phyloP scores from a whole-genome alignment of 1,139 yeast genomes.

The Yamadazyma mexicana region DNA sequence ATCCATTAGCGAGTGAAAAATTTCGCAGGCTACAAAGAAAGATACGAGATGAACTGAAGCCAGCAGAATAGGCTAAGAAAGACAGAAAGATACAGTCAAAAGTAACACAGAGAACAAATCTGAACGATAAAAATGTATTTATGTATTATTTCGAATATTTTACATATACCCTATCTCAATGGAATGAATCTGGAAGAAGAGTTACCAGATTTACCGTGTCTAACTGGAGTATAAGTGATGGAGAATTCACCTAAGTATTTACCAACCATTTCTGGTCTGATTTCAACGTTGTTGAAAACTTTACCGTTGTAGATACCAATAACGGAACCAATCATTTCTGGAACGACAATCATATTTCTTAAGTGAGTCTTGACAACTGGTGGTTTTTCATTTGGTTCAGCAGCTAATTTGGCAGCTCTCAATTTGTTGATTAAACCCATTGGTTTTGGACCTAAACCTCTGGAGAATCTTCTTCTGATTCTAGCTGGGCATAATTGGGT shows the following conservation, averaged over 20 bases:
- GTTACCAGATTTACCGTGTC: slow-evolving; percentile 99
- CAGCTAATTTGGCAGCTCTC: slow-evolving; percentile 94
- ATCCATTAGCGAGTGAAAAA: slow-evolving; percentile 1
- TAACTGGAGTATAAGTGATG: slow-evolving; percentile 98
- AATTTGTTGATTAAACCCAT: slow-evolving; percentile 97
- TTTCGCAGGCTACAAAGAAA: not conserved
- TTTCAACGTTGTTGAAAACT: slow-evolving; percentile 98
- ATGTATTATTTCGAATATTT: slow-evolving; percentile 8
- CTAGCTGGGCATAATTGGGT: slow-evolving; percentile 96
- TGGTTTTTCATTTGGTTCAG: slow-evolving; percentile 96
- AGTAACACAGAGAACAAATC: too few relatives aligned
- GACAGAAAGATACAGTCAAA: too few relatives aligned
- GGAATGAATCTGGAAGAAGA: slow-evolving; percentile 86
- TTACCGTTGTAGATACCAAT: slow-evolving; percentile 99
- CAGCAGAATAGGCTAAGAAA: too few relatives aligned
- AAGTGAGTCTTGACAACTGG: slow-evolving; percentile 98
- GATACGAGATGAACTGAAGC: too few relatives aligned
- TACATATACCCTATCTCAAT: slow-evolving; percentile 33
- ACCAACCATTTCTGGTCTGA: slow-evolving; percentile 99
- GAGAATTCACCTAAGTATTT: slow-evolving; percentile 99
- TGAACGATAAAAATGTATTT: not conserved
- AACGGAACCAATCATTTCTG: slow-evolving; percentile 99
- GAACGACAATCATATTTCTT: slow-evolving; percentile 98
- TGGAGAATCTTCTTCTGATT: slow-evolving; percentile 99
- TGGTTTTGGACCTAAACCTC: slow-evolving; percentile 96